Conservation (phyloP, 2,329 filamentous ascomycete species). For the Biscogniauxia mediterranea region DNA sequence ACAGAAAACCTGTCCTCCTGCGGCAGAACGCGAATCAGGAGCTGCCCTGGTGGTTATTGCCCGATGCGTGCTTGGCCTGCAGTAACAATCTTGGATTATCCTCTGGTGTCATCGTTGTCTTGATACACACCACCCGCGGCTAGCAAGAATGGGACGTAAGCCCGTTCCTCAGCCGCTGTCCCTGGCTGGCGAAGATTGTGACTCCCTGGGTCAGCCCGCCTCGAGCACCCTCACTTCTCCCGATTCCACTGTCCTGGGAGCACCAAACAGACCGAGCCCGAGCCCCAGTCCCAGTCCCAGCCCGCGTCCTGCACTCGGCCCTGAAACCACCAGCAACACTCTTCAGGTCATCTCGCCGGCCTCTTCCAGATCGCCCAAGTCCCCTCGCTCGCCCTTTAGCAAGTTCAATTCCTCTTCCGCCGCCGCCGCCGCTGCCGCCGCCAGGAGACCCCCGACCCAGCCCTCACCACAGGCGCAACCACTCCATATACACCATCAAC, state of each 20-base stretch:
- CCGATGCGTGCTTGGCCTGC: slow-evolving; percentile 22
- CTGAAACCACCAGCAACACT: slow-evolving; percentile 14
- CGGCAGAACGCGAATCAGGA: slow-evolving; percentile 36
- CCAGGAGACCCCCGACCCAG: slow-evolving; percentile 25
- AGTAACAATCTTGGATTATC: slow-evolving; percentile 7
- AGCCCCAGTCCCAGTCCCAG: slow-evolving; percentile 12
- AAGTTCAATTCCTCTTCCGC: slow-evolving; percentile 25
- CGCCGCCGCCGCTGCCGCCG: too few species aligned
- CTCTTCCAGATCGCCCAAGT: slow-evolving; percentile 31
- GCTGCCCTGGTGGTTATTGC: slow-evolving; percentile 26
- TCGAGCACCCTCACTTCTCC: slow-evolving; percentile 23
- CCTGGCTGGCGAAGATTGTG: slow-evolving; percentile 45
- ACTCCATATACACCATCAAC: slow-evolving; percentile 8
- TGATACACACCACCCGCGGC: slow-evolving; percentile 13
- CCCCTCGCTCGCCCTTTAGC: slow-evolving; percentile 34
- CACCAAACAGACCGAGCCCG: slow-evolving; percentile 23
- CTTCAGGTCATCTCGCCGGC: slow-evolving; percentile 29
- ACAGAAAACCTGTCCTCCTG: slow-evolving; percentile 32
- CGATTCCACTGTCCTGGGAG: slow-evolving; percentile 21
- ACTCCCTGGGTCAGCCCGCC: slow-evolving; percentile 33
- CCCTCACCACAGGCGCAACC: slow-evolving; percentile 7
- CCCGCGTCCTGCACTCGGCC: slow-evolving; percentile 22
- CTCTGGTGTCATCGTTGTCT: slow-evolving; percentile 11
- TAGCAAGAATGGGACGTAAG: slow-evolving; percentile 54
- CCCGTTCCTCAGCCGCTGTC: slow-evolving; percentile 57